These are phyloP conservation scores for Wickerhamiella azyma DNA, from an alignment of 805 yeast species.

Conservation along the genomic window DNA sequence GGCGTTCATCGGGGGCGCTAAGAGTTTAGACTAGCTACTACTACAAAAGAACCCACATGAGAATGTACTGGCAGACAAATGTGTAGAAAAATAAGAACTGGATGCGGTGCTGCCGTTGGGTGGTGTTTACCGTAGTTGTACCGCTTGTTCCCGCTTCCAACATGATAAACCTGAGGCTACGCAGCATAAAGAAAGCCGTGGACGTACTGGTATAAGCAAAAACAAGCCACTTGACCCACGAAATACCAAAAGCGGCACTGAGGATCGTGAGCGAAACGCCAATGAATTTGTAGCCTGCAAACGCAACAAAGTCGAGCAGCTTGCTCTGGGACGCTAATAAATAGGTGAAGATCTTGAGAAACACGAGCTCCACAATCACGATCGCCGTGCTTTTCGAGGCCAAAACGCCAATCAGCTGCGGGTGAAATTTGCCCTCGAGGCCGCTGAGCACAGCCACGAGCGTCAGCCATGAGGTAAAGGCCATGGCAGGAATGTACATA, in stretches of 20 bases:
- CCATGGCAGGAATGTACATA: slow-evolving; percentile 89
- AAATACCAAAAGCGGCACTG: slow-evolving; percentile 22
- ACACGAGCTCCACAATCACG: slow-evolving; percentile 56
- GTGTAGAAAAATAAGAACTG: slow-evolving; percentile 80
- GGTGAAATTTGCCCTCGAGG: slow-evolving; percentile 78
- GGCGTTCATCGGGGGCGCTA: not conserved
- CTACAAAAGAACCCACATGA: slow-evolving; percentile 38
- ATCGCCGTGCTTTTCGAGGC: slow-evolving; percentile 79
- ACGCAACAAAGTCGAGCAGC: slow-evolving; percentile 72
- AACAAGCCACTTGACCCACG: slow-evolving; percentile 36
- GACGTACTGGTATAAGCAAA: slow-evolving; percentile 40
- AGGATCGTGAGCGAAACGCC: slow-evolving; percentile 34
- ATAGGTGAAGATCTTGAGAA: slow-evolving; percentile 73
- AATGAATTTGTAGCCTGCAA: slow-evolving; percentile 89
- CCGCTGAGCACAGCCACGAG: slow-evolving; percentile 79
- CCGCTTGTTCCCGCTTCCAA: slow-evolving; percentile 40
- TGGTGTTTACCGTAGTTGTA: slow-evolving; percentile 39
- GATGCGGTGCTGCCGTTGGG: slow-evolving; percentile 65
- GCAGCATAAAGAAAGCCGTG: slow-evolving; percentile 36
- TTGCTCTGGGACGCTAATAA: slow-evolving; percentile 57
- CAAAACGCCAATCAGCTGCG: slow-evolving; percentile 77
- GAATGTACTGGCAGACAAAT: slow-evolving; percentile 59
- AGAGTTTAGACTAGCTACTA: too few relatives aligned
- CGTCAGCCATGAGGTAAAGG: slow-evolving; percentile 73
- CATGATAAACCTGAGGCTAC: slow-evolving; percentile 51